Evolutionary conservation across 768 basidiomycete genomes (phyloP), one percentile per base, ranked within the genome.

Genomic region (Cyathus striatus): DNA sequence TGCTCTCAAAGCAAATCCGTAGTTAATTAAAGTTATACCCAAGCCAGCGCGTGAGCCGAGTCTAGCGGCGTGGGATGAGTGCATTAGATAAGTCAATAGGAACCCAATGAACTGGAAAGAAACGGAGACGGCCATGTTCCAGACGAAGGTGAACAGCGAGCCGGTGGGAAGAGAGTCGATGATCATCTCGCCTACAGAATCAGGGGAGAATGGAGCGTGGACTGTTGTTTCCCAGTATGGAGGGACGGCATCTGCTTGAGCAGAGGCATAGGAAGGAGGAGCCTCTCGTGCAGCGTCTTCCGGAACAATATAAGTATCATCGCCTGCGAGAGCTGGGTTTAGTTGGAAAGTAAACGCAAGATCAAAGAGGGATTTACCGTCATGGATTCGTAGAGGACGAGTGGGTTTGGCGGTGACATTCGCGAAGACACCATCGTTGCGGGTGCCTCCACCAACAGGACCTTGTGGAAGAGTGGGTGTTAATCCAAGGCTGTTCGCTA

Each of bases 81-180:
- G 90, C 23, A 98, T 76, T 44, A 98, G 85, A 65, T 93, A 97
- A 6, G 94, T 98, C 61, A 97, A 75, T 39, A 84, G 73, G 71
- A 90, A 92, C 25, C 86, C 95, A 54, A 97, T 83, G 54, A 97
- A 95, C 67, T 97, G 95, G 86, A 99, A 99, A 18, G 91, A 92
- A 43, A 94, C 76, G 44, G 91, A 93, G 46, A 98, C 83, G 45
- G 97, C 83, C 58, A 90, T 75, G 58, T 90, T 92, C 91, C 89
- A 97, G 30, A 88, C 75, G 70, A 92, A 94, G 10, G 81, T 81
- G 61, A 95, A 94, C 23, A 93, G 54, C 9, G 82, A 78, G 17
- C 86, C 87, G 5, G 84, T 86, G 30, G 86, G 88, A 41, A 98
- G 77, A 10, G 83, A 82, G 52, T 97, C 95, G 56, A 98, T 83